phyloP scores from a whole-genome alignment of 192 early-diverging fungal genomes.

The Coemansia erecta region DNA sequence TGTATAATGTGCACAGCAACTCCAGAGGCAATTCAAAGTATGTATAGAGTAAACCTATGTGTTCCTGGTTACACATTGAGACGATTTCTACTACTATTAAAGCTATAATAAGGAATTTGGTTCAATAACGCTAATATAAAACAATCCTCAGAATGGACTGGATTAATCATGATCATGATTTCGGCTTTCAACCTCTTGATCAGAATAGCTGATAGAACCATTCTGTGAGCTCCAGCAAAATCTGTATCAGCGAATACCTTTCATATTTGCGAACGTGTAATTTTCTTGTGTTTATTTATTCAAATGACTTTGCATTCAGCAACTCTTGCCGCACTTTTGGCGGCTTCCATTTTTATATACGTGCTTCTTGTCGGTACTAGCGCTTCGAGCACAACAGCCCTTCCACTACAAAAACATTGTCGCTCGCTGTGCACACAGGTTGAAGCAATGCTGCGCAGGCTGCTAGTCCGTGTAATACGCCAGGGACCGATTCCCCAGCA shows the following conservation, averaged over 20 bases:
- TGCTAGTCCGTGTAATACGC: constrained; percentile 37
- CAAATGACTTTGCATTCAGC: constrained; percentile 8
- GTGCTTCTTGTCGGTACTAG: constrained; percentile 13
- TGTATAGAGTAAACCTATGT: too few species aligned
- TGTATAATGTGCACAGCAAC: too few species aligned
- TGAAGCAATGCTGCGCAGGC: neutral
- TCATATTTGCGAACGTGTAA: neutral
- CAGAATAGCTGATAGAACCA: too few species aligned
- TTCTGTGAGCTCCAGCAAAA: too few species aligned
- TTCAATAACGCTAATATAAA: too few species aligned
- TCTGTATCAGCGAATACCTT: neutral
- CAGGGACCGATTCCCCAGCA: constrained; percentile 86
- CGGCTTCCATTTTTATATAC: constrained; percentile 1
- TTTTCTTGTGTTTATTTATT: constrained; percentile 4
- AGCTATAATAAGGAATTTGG: too few species aligned
- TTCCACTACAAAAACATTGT: constrained; percentile 20
- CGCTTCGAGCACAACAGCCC: neutral
- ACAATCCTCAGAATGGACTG: too few species aligned
- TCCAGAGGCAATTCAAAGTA: too few species aligned
- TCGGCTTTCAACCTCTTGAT: too few species aligned
- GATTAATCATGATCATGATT: too few species aligned
- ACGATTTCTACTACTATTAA: too few species aligned
- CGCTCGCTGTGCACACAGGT: neutral
- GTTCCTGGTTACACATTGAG: too few species aligned
- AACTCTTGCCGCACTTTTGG: neutral